A percentile compares a stretch with the other conserved stretches of the same genome.
These are phyloP conservation scores for Sclerotinia minor DNA, from an alignment of 2,329 filamentous ascomycete genomes.

Conservation along the genomic window DNA sequence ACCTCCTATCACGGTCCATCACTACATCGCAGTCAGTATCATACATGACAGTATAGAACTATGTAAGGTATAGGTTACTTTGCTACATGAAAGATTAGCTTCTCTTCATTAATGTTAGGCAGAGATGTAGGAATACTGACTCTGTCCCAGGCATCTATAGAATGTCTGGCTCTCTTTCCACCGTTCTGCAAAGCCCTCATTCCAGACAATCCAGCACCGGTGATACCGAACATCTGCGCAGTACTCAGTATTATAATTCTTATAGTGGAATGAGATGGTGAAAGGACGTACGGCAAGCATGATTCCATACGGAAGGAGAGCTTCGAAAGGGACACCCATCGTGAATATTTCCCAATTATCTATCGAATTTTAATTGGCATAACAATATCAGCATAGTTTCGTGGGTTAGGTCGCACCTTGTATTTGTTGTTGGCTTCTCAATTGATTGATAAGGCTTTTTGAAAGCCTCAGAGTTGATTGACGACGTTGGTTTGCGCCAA, in stretches of 20 bases:
- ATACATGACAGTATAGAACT: neutral
- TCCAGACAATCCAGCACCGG: conserved; percentile 44
- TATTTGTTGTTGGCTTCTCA: conserved; percentile 30
- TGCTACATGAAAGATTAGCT: conserved; percentile 40
- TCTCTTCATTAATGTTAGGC: conserved; percentile 18
- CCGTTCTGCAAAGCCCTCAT: conserved; percentile 45
- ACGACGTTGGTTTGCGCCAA: conserved; percentile 33
- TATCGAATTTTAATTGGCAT: conserved; percentile 28
- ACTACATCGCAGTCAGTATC: conserved; percentile 39
- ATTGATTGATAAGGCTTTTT: conserved; percentile 30
- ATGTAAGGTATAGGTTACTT: conserved; percentile 36
- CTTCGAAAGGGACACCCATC: conserved; percentile 48
- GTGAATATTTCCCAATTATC: conserved; percentile 34
- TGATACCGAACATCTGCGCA: conserved; percentile 45
- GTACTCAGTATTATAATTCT: conserved; percentile 29
- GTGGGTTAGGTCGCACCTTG: conserved; percentile 28
- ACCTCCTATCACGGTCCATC: conserved; percentile 47
- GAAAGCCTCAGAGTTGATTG: conserved; percentile 22
- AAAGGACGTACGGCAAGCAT: conserved; percentile 43
- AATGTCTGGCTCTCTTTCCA: conserved; percentile 45
- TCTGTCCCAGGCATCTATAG: conserved; percentile 46
- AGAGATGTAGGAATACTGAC: conserved; percentile 36
- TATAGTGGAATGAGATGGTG: conserved; percentile 9
- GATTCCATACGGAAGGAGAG: conserved; percentile 46
- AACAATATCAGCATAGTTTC: neutral